Evolutionary conservation across 331 rosid genomes (phyloP).

Genomic region (Pyracantha coccinea): DNA sequence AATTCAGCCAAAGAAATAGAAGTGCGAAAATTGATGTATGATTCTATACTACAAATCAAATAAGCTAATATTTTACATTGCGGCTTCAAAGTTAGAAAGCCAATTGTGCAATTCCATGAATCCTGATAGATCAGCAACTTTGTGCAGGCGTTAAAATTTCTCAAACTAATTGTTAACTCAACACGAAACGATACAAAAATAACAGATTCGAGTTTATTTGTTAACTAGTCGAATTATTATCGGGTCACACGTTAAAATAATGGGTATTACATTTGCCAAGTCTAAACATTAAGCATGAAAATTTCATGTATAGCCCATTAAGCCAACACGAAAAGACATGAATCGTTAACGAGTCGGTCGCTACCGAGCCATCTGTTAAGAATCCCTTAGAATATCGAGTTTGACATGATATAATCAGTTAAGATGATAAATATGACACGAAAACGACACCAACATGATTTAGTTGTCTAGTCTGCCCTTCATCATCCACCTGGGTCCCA

Average conservation of each 20-base stretch:
- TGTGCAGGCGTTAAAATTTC: too few relatives aligned
- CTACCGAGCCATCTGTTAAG: too few relatives aligned
- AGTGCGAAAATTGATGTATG: background rate
- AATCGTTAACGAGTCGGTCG: accelerated
- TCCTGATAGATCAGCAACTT: background rate
- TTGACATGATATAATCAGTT: accelerated
- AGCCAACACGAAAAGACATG: too few relatives aligned
- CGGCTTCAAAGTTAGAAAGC: background rate
- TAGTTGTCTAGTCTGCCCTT: background rate
- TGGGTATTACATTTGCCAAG: too few relatives aligned
- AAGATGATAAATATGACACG: too few relatives aligned
- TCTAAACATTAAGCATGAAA: too few relatives aligned
- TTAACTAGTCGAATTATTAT: too few relatives aligned
- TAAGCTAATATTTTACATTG: background rate
- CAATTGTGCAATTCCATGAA: background rate
- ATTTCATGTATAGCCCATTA: too few relatives aligned
- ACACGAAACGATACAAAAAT: too few relatives aligned
- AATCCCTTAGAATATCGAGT: accelerated
- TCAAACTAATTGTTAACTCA: too few relatives aligned
- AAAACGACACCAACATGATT: too few relatives aligned
- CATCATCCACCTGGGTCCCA: background rate
- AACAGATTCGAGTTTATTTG: accelerated
- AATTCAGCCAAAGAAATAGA: background rate
- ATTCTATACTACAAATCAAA: too few relatives aligned
- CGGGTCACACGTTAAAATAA: accelerated